A percentile compares a stretch with the other conserved stretches of the same genome.
Conservation (phyloP, 2,329 filamentous ascomycete species). For the Aspergillus latus region DNA sequence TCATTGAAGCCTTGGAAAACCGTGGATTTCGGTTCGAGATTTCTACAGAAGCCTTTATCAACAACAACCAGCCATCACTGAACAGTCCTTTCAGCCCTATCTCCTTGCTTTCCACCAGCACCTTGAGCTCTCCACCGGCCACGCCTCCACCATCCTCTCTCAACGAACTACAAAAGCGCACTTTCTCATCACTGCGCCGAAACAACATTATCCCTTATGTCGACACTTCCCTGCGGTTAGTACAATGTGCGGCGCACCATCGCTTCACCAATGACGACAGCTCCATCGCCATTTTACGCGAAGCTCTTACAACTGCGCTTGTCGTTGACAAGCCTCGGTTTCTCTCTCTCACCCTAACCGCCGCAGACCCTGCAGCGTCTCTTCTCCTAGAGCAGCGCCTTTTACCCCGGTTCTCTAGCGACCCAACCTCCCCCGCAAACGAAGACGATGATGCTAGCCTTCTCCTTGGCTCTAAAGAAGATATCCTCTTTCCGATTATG, state of each 20-base stretch:
- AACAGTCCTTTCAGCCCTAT: constrained; percentile 38
- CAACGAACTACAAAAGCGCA: constrained; percentile 75
- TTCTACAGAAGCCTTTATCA: constrained; percentile 66
- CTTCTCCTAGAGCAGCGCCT: constrained; percentile 47
- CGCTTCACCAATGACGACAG: constrained; percentile 42
- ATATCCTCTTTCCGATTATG: constrained; percentile 78
- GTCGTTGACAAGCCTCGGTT: constrained; percentile 48
- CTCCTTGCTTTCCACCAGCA: constrained; percentile 29
- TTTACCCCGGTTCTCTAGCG: constrained; percentile 68
- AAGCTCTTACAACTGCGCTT: constrained; percentile 39
- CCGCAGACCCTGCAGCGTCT: constrained; percentile 47
- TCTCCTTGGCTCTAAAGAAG: constrained; percentile 69
- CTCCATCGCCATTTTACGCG: constrained; percentile 40
- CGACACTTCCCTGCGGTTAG: constrained; percentile 66
- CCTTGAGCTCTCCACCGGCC: constrained; percentile 48
- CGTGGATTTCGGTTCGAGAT: constrained; percentile 83
- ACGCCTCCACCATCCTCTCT: constrained; percentile 77
- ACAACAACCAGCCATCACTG: constrained; percentile 50
- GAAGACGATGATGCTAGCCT: constrained; percentile 57
- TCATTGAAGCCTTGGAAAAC: constrained; percentile 72
- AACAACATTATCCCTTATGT: constrained; percentile 72
- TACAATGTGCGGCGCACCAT: constrained; percentile 74
- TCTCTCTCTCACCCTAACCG: constrained; percentile 48
- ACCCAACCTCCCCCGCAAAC: constrained; percentile 44
- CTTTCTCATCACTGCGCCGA: constrained; percentile 79